These are phyloP conservation scores for Mycena capillaripes DNA, from an alignment of 768 basidiomycete genomes.

Conservation along the genomic window DNA sequence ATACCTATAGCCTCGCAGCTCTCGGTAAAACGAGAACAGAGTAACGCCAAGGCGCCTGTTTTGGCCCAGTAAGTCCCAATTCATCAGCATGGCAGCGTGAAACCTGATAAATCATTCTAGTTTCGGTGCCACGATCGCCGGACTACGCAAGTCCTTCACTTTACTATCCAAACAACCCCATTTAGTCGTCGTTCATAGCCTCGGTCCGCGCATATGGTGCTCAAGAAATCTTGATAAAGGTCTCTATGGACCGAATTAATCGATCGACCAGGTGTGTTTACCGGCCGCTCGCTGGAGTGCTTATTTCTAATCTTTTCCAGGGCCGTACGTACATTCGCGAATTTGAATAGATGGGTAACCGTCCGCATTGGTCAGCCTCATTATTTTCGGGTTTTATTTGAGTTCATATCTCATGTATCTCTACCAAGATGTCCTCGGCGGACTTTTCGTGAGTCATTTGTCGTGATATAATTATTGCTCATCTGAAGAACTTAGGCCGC, in stretches of 20 bases:
- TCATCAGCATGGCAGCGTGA: constrained; percentile 20
- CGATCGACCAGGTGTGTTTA: constrained; percentile 42
- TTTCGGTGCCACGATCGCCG: constrained; percentile 52
- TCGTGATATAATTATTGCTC: not conserved
- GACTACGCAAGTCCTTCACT: constrained; percentile 55
- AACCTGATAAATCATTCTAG: constrained; percentile 2
- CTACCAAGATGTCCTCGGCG: not conserved
- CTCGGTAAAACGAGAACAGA: constrained; percentile 63
- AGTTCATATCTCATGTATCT: not conserved
- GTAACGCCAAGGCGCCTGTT: constrained; percentile 53
- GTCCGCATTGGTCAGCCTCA: not conserved
- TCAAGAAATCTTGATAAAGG: constrained; percentile 51
- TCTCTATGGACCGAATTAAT: constrained; percentile 56
- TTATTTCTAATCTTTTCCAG: not conserved
- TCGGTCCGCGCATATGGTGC: constrained; percentile 66
- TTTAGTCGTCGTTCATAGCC: constrained; percentile 24
- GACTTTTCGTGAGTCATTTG: constrained; percentile 40
- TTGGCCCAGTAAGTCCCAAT: constrained; percentile 56
- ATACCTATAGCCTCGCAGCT: constrained; percentile 54
- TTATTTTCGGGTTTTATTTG: not conserved
- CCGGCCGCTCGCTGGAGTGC: not conserved
- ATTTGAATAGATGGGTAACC: not conserved
- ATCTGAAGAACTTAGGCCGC: constrained; percentile 39
- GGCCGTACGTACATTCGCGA: not conserved
- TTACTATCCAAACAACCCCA: not conserved